Conservation (phyloP, 2,329 filamentous ascomycete species). For the Fusarium sp. region DNA sequence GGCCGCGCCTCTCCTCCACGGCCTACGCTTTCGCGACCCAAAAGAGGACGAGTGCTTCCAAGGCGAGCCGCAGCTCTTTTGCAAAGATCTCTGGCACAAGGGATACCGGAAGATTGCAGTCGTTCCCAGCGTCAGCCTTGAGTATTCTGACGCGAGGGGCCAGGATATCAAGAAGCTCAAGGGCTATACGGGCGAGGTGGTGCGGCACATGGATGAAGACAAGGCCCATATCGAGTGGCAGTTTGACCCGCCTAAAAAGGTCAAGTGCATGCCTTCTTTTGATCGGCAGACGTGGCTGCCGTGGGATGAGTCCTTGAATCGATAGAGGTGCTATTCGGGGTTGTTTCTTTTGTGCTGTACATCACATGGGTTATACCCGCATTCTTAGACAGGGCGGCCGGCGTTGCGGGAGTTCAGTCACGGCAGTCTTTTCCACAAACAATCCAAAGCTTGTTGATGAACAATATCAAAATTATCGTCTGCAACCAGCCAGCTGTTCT, state of each 20-base stretch:
- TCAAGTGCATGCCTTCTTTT: constrained; percentile 59
- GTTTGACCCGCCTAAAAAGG: constrained; percentile 53
- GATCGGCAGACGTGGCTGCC: constrained; percentile 53
- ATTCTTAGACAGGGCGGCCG: constrained; percentile 9
- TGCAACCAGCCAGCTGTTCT: background rate
- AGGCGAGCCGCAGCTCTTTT: constrained; percentile 64
- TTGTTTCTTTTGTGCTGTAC: background rate
- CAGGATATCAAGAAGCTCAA: constrained; percentile 59
- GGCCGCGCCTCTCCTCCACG: constrained; percentile 57
- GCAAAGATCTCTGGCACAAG: constrained; percentile 64
- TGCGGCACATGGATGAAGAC: constrained; percentile 41
- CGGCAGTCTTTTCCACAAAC: background rate
- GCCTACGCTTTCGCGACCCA: constrained; percentile 56
- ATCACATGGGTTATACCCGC: constrained; percentile 6
- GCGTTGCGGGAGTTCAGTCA: constrained; percentile 23
- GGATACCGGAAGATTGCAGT: constrained; percentile 63
- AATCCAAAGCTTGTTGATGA: background rate
- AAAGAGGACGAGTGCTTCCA: constrained; percentile 58
- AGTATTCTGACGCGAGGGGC: constrained; percentile 58
- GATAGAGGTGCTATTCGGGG: background rate
- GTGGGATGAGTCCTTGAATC: constrained; percentile 46
- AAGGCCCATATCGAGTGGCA: constrained; percentile 55
- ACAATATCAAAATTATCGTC: background rate
- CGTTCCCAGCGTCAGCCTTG: constrained; percentile 63
- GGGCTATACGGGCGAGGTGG: constrained; percentile 56